Conservation (phyloP, 169 alveolate genomes). For the Plasmodium falciparum region DNA sequence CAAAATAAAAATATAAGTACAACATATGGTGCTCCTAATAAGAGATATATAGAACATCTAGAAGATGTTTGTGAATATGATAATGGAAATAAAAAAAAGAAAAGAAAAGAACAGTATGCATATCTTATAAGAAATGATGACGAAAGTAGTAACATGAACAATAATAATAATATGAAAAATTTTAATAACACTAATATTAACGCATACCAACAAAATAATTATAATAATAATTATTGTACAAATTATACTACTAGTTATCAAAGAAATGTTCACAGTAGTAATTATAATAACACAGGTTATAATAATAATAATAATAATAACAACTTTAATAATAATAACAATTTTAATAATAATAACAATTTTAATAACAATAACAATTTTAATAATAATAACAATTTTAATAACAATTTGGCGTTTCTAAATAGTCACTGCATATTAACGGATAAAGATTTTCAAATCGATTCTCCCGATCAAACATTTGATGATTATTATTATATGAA, state of each 20-base stretch:
- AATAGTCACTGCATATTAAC: conserved; percentile 44
- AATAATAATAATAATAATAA: neutral
- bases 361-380: neutral
- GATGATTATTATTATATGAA: conserved; percentile 32
- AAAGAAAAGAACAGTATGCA: conserved; percentile 23
- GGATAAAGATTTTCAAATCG: conserved; percentile 59
- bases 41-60: neutral
- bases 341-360: neutral
- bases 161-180: neutral
- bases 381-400: neutral
- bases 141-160: neutral
- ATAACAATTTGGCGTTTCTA: neutral
- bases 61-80: conserved; percentile 10
- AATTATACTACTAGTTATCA: neutral
- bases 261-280: neutral
- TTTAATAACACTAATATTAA: conserved; percentile 2
- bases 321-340: neutral
- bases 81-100: conserved; percentile 28
- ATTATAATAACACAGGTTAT: neutral
- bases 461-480: conserved; percentile 59
- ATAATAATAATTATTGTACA: neutral
- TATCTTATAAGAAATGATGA: conserved; percentile 26
- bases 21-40: neutral
- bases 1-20: neutral
- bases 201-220: neutral